Evolutionary conservation across 331 rosid species (phyloP).

Genomic region (Prunus yedoensis): DNA sequence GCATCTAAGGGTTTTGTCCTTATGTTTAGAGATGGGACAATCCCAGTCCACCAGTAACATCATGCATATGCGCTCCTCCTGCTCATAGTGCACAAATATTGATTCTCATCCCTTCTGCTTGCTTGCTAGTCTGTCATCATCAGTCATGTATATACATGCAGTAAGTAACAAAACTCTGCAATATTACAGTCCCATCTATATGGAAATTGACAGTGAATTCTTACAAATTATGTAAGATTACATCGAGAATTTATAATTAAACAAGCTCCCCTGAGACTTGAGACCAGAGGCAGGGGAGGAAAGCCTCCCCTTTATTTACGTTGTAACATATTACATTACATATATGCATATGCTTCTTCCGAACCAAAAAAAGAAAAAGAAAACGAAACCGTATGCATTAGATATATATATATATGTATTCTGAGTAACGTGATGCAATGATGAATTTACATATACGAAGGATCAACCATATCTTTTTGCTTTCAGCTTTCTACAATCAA

Average conservation of each 20-base stretch:
- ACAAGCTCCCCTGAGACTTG: too few relatives aligned
- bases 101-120: neutral
- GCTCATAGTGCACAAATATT: neutral
- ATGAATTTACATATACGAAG: neutral
- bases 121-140: neutral
- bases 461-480: neutral
- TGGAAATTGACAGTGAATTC: too few relatives aligned
- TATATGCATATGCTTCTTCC: too few relatives aligned
- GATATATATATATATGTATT: neutral
- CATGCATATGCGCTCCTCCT: neutral
- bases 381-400: too few relatives aligned
- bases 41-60: slow-evolving; percentile 3
- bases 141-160: neutral
- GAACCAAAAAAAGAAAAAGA: too few relatives aligned
- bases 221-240: too few relatives aligned
- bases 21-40: slow-evolving; percentile 3
- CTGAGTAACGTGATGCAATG: slow-evolving; percentile 16
- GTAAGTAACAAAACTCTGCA: too few relatives aligned
- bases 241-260: too few relatives aligned
- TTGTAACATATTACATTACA: too few relatives aligned
- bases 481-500: neutral
- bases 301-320: too few relatives aligned
- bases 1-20: slow-evolving; percentile 29
- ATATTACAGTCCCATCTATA: too few relatives aligned
- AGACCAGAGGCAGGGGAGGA: too few relatives aligned